These are phyloP conservation scores for Podospora pseudoanserina DNA, from an alignment of 495 filamentous ascomycete genomes.

Conservation along the genomic window DNA sequence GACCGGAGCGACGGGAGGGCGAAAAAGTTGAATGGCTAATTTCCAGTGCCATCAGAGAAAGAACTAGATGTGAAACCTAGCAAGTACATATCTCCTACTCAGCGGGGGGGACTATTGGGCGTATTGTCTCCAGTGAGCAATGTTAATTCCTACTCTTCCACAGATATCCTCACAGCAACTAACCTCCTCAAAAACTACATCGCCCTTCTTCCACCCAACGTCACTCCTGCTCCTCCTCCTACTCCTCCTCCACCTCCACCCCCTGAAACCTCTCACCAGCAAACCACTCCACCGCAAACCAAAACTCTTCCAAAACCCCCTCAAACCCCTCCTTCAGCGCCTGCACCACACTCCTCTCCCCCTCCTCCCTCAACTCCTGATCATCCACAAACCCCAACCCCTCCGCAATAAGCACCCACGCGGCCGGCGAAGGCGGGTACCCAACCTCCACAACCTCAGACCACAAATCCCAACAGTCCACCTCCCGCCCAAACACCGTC, in stretches of 20 bases:
- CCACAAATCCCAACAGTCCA: neutral
- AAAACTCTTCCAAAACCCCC: constrained; percentile 31
- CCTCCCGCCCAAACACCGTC: neutral
- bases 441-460: neutral
- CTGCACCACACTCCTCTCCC: constrained; percentile 29
- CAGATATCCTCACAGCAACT: no score
- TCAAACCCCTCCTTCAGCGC: constrained; percentile 35
- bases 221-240: neutral
- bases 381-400: constrained; percentile 39
- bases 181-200: neutral
- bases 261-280: constrained; percentile 3
- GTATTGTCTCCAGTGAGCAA: no score
- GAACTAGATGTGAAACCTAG: no score
- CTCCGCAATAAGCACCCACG: constrained; percentile 26
- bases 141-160: no score
- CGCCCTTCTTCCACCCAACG: neutral
- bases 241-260: neutral
- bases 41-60: no score
- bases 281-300: constrained; percentile 28
- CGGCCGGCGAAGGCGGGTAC: neutral
- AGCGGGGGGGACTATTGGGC: no score
- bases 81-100: no score
- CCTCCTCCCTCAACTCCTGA: constrained; percentile 13
- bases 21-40: no score
- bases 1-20: no score